A percentile compares a stretch with the other conserved stretches of the same genome.
Conservation (phyloP, 2,329 filamentous ascomycete species). For the Stagonosporopsis rhizophila region DNA sequence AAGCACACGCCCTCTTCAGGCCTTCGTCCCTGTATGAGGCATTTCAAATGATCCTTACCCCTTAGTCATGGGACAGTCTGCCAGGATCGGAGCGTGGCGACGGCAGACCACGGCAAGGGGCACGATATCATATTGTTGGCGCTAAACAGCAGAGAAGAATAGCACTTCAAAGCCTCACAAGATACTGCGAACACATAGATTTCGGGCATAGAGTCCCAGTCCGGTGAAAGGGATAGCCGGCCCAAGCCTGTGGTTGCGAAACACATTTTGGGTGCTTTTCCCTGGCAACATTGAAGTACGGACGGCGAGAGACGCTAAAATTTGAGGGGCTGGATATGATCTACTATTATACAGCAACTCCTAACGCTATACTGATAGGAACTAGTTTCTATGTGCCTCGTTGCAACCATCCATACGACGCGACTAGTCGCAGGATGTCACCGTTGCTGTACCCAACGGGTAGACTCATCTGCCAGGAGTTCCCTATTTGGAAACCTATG, state of each 20-base stretch:
- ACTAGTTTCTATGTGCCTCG: conserved; percentile 65
- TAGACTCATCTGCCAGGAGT: conserved; percentile 71
- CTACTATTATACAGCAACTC: conserved; percentile 65
- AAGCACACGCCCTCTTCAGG: conserved; percentile 56
- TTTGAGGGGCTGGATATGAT: conserved; percentile 61
- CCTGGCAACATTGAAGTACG: conserved; percentile 61
- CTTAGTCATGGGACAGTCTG: conserved; percentile 3
- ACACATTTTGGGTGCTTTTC: conserved; percentile 71
- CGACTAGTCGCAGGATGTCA: conserved; percentile 62
- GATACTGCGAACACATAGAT: too few species aligned
- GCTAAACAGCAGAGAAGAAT: too few species aligned
- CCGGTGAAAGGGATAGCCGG: conserved; percentile 47
- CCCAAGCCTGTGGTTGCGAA: conserved; percentile 56
- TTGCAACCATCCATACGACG: conserved; percentile 61
- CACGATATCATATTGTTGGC: conserved; percentile 74
- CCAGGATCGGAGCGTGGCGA: background rate
- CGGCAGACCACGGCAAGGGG: conserved; percentile 73
- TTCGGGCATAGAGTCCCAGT: conserved; percentile 32
- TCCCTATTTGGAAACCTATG: conserved; percentile 72
- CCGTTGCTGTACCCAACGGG: conserved; percentile 60
- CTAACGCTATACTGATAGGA: background rate
- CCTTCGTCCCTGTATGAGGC: conserved; percentile 68
- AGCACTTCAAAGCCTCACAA: too few species aligned
- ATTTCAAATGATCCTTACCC: background rate
- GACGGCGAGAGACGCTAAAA: conserved; percentile 40